Conservation (phyloP, 352 stramenopile species). For the Phytophthora constricta region DNA sequence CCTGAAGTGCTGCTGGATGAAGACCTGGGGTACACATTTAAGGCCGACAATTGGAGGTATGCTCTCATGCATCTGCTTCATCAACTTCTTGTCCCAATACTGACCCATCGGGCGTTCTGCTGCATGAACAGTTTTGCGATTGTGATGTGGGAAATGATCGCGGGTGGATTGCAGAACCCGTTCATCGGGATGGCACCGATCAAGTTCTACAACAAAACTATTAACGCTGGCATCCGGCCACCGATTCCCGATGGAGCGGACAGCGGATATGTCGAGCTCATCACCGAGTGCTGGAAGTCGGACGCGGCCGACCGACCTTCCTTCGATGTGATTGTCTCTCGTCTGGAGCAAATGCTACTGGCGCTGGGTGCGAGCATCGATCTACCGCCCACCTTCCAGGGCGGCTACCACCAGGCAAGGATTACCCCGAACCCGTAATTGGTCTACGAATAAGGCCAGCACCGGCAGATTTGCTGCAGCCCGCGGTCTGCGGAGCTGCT, state of each 20-base stretch:
- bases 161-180: slow-evolving; percentile 76
- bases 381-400: slow-evolving; percentile 83
- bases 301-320: slow-evolving; percentile 72
- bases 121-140: slow-evolving; percentile 75
- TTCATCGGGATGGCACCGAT: slow-evolving; percentile 92
- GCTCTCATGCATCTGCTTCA: neutral
- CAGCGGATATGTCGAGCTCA: slow-evolving; percentile 73
- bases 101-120: neutral
- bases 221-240: slow-evolving; percentile 77
- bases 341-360: slow-evolving; percentile 76
- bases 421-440: slow-evolving; percentile 33
- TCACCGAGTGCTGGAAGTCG: slow-evolving; percentile 87
- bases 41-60: slow-evolving; percentile 91
- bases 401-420: slow-evolving; percentile 78
- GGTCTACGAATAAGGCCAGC: slow-evolving; percentile 26
- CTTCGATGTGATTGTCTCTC: slow-evolving; percentile 80
- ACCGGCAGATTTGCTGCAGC: no score
- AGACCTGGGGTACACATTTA: slow-evolving; percentile 90
- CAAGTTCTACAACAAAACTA: slow-evolving; percentile 92
- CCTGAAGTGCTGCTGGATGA: slow-evolving; percentile 89
- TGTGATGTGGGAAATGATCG: slow-evolving; percentile 93
- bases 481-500: slow-evolving; percentile 20
- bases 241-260: slow-evolving; percentile 74
- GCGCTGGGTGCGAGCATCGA: slow-evolving; percentile 82
- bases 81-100: neutral